A percentile compares a stretch with the other conserved stretches of the same genome.
phyloP scores from a whole-genome alignment of 176 grass and related monocot species.

The Microstegium vimineum region DNA sequence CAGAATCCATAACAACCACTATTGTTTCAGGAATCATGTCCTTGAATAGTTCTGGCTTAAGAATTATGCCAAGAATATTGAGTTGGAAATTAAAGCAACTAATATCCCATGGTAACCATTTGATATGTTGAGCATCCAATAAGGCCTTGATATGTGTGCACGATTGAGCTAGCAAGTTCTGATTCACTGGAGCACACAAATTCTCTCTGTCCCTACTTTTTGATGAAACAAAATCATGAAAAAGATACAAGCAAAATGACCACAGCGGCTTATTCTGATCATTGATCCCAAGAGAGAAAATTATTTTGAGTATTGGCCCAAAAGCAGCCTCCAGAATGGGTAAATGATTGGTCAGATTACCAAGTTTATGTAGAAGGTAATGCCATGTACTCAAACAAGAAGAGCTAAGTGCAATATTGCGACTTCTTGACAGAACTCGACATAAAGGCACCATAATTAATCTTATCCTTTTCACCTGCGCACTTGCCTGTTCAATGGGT shows the following conservation, averaged over 20 bases:
- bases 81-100: constrained; percentile 51
- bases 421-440: constrained; percentile 62
- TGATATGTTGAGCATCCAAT: constrained; percentile 37
- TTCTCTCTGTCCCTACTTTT: constrained; percentile 35
- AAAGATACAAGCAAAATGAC: constrained; percentile 65
- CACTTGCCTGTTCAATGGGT: constrained; percentile 13
- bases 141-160: constrained; percentile 24
- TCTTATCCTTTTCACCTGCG: constrained; percentile 65
- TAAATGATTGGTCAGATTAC: constrained; percentile 51
- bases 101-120: constrained; percentile 78
- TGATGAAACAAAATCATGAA: constrained; percentile 58
- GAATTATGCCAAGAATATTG: constrained; percentile 52
- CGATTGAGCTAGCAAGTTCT: constrained; percentile 21
- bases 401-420: constrained; percentile 44
- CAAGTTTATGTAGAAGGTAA: constrained; percentile 76
- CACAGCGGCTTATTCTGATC: constrained; percentile 50
- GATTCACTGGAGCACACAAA: background rate
- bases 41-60: constrained; percentile 46
- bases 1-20: constrained; percentile 34
- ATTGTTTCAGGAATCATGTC: constrained; percentile 36
- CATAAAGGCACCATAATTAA: constrained; percentile 71
- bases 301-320: constrained; percentile 59
- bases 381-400: constrained; percentile 75
- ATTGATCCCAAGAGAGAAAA: constrained; percentile 53
- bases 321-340: constrained; percentile 54